Evolutionary conservation across 2,329 filamentous ascomycete genomes (phyloP).

Genomic region (Calonectria honghensis): DNA sequence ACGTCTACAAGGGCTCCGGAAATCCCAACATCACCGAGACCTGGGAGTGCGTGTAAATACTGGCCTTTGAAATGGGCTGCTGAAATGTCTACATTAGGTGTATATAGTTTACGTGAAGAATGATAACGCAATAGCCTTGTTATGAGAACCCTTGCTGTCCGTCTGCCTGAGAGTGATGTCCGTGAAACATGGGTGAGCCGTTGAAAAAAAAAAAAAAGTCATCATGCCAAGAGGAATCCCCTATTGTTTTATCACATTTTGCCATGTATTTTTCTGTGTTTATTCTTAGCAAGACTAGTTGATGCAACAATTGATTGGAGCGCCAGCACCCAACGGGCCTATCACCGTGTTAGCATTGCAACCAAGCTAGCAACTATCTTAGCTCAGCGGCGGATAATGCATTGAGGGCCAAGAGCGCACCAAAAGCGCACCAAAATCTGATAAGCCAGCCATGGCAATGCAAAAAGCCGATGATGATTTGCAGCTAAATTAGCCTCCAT

Average conservation of each 20-base stretch:
- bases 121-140: neutral
- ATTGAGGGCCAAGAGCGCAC: neutral
- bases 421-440: neutral
- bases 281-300: neutral
- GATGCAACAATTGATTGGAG: neutral
- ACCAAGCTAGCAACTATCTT: neutral
- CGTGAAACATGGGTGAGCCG: neutral
- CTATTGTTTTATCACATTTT: neutral
- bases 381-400: neutral
- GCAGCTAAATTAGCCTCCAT: neutral
- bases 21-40: conserved; percentile 53
- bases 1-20: conserved; percentile 55
- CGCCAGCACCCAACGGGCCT: neutral
- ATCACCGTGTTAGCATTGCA: neutral
- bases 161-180: neutral
- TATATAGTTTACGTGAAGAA: conserved; percentile 24
- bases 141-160: neutral
- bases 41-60: conserved; percentile 50
- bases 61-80: neutral
- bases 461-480: neutral
- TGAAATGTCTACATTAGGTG: neutral
- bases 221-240: neutral
- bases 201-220: neutral
- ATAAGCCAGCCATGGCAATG: neutral
- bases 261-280: neutral